Percentiles rank a stretch among this genome's conserved stretches.
These are phyloP conservation scores for Musa balbisiana DNA, from an alignment of 202 grass and related monocot species.

Conservation along the genomic window DNA sequence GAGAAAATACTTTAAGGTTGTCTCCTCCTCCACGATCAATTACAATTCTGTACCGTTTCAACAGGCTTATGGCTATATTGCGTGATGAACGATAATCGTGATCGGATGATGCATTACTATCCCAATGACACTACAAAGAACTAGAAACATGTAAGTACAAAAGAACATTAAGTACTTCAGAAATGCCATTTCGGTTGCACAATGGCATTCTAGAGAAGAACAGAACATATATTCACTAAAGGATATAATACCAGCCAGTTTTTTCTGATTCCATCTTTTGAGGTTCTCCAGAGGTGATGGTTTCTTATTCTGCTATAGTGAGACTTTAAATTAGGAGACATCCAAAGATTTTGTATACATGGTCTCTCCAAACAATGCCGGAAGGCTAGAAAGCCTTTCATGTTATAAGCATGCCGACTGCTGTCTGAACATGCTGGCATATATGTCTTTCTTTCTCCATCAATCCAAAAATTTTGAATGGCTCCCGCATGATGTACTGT, in stretches of 20 bases:
- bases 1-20: constrained; percentile 59
- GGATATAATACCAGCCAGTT: constrained; percentile 5
- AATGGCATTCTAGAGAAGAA: neutral
- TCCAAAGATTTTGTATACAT: neutral
- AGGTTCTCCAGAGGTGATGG: neutral
- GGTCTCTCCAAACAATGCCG: neutral
- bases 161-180: neutral
- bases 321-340: neutral
- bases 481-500: constrained; percentile 1
- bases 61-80: constrained; percentile 76
- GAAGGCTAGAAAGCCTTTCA: neutral
- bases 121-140: constrained; percentile 57
- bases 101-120: constrained; percentile 62
- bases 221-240: neutral
- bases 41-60: constrained; percentile 79
- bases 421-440: neutral
- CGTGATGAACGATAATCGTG: constrained; percentile 79
- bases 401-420: neutral
- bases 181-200: neutral
- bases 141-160: constrained; percentile 12
- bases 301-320: neutral
- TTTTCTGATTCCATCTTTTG: neutral
- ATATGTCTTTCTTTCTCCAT: constrained; percentile 1
- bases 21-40: constrained; percentile 72
- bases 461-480: neutral